Evolutionary conservation across 129 eudicot genomes (phyloP), one percentile per base, ranked within the genome.

Genomic region (Scalesia atractyloides): DNA sequence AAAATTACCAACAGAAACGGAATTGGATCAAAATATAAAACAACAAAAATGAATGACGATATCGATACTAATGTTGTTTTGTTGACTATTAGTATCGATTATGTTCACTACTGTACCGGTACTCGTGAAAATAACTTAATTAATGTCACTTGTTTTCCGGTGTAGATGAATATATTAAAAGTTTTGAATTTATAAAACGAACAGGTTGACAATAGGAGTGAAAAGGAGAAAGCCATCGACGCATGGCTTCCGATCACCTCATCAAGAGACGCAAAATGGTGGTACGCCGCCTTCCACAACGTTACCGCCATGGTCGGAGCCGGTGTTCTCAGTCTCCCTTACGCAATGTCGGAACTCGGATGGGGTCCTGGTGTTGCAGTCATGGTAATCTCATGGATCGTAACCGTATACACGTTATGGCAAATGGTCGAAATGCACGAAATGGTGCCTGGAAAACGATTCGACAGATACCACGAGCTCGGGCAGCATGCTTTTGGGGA

Each of bases 371-470:
- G 89, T 34, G 65, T 85, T 15, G 70, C 86, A 0, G 82, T 85
- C 2, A 19, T 85, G 24, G 53, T 85, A 1, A 70, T 85, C 64
- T 84, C 88, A 56, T 84, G 88, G 88, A 72, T 84, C 9, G 78
- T 84, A 7, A 84, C 88, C 1, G 51, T 81, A 14, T 84, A 84
- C 85, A 84, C 88, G 7, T 46, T 84, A 46, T 84, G 88, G 88
- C 88, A 85, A 82, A 85, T 85, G 89, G 89, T 85, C 53, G 80
- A 85, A 65, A 85, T 85, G 89, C 89, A 85, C 15, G 89, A 85
- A 48, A 72, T 79, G 72, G 84, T 85, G 5, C 89, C 89, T 0
- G 89, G 89, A 17, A 85, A 76, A 72, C 82, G 89, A 8, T 85
- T 85, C 9, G 86, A 82, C 10, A 66, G 83, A 58, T 85, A 85